Base-by-base conservation (phyloP, 1,139 yeast genomes). In the Meyerozyma carpophila region DNA sequence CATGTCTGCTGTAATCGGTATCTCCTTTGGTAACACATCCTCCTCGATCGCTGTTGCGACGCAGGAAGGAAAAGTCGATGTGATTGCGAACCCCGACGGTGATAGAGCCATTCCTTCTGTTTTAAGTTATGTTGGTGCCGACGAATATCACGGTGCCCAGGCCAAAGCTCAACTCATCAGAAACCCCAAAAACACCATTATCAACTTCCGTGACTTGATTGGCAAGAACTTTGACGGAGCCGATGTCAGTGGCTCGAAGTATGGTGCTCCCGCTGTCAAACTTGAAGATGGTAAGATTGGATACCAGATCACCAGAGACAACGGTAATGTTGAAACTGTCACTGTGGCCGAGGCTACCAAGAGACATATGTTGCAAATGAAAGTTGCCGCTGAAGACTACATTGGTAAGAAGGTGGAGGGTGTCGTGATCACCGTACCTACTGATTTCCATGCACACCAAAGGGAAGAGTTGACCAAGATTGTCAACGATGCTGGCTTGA, bases 81-180 rank as follows among this genome's bases (percentile, higher is more conserved):
- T 93, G 52, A 93, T 93, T 65, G 98, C 98, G 56, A 93, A 93
- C 79, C 97, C 95, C 56, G 98, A 93, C 62, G 99, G 99, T 65
- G 98, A 94, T 70, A 90, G 98, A 73, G 79, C 94, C 49, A 93
- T 93, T 62, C 96, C 98, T 50, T 86, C 98, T 21, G 87, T 87
- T 45, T 76, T 93, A 51, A 84, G 98, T 13, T 93, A 91, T 65
- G 90, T 90, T 49, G 96, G 95, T 50, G 84, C 79, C 44, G 98
- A 93, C 64, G 98, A 93, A 72, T 93, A 88, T 71, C 97, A 93
- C 63, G 99, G 99, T 49, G 85, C 89, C 51, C 98, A 94, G 73
- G 98, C 98, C 49, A 73, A 84, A 58, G 88, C 90, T 48, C 98
- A 94, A 71, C 73, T 93, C 61, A 75, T 93, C 51, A 87, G 98